phyloP scores from a whole-genome alignment of 2,329 filamentous ascomycete genomes.

The Cadophora gregata region DNA sequence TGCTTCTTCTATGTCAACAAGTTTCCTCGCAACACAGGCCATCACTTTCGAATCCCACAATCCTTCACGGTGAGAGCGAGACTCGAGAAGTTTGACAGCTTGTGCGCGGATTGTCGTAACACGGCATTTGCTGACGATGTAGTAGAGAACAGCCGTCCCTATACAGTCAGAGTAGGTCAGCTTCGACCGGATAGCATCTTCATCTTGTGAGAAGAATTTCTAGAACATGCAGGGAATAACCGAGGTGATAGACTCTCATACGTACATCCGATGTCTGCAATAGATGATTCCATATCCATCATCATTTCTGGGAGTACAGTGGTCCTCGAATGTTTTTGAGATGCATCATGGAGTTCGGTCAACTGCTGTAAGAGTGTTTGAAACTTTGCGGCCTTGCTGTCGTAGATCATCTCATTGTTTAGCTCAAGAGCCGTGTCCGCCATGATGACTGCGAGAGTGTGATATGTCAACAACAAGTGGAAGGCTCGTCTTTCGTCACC shows the following conservation, averaged over 20 bases:
- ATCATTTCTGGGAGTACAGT: not conserved
- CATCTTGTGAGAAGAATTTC: not conserved
- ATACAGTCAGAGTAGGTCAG: not conserved
- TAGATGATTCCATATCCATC: not conserved
- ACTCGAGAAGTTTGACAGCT: not conserved
- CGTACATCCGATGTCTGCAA: not conserved
- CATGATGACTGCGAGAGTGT: not conserved
- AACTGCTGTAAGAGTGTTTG: not conserved
- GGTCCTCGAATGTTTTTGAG: not conserved
- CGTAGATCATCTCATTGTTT: not conserved
- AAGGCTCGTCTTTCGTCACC: not conserved
- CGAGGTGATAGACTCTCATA: not conserved
- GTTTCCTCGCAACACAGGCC: not conserved
- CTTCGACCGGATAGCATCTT: not conserved
- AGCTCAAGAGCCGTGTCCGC: not conserved
- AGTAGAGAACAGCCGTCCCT: not conserved
- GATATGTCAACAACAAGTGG: not conserved
- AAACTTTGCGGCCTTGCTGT: not conserved
- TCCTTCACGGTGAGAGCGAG: not conserved
- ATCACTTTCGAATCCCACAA: not conserved
- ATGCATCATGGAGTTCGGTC: not conserved
- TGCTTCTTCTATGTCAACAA: not conserved
- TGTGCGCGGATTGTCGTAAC: not conserved
- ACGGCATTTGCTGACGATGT: not conserved
- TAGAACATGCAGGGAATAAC: not conserved